Conservation (phyloP, 768 basidiomycete species). For the Leucocoprinus leucothites region DNA sequence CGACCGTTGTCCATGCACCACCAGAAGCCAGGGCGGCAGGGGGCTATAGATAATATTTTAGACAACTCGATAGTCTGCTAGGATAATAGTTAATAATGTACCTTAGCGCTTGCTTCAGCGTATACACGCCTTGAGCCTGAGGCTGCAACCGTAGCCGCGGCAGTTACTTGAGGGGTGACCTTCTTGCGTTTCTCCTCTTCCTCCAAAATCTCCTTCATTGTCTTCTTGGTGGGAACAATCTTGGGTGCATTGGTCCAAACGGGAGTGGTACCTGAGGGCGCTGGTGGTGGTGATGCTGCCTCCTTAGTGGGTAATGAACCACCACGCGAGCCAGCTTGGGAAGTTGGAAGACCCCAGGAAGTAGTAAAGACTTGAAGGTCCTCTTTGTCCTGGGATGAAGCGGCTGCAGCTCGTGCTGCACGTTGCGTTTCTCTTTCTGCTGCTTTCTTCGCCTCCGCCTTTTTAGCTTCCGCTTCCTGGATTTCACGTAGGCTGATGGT, state of each 20-base stretch:
- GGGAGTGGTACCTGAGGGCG: slow-evolving; percentile 26
- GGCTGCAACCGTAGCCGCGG: slow-evolving; percentile 47
- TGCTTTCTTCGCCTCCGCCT: slow-evolving; percentile 71
- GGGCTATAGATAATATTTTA: slow-evolving; percentile 11
- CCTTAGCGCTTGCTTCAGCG: slow-evolving; percentile 78
- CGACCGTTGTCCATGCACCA: slow-evolving; percentile 85
- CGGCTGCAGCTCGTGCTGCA: slow-evolving; percentile 40
- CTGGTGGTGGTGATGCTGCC: slow-evolving; percentile 24
- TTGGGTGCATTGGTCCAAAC: slow-evolving; percentile 76
- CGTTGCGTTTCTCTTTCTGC: slow-evolving; percentile 73
- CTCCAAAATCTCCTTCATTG: slow-evolving; percentile 98
- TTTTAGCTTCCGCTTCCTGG: slow-evolving; percentile 88
- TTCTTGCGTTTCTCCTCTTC: slow-evolving; percentile 91
- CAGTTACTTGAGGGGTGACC: slow-evolving; percentile 53
- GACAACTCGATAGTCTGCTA: neutral
- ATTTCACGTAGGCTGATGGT: slow-evolving; percentile 86
- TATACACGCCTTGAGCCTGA: slow-evolving; percentile 67
- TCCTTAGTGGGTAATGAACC: slow-evolving; percentile 40
- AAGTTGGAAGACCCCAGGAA: slow-evolving; percentile 86
- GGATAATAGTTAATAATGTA: slow-evolving; percentile 21
- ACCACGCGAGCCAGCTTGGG: slow-evolving; percentile 64
- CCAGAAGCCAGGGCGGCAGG: slow-evolving; percentile 28
- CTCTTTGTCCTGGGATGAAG: slow-evolving; percentile 40
- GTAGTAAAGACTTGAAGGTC: slow-evolving; percentile 61
- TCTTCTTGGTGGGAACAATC: slow-evolving; percentile 67